A percentile compares a stretch with the other conserved stretches of the same genome.
Evolutionary conservation across 2,329 filamentous ascomycete species (phyloP).

Genomic region (Penicillium polonicum): DNA sequence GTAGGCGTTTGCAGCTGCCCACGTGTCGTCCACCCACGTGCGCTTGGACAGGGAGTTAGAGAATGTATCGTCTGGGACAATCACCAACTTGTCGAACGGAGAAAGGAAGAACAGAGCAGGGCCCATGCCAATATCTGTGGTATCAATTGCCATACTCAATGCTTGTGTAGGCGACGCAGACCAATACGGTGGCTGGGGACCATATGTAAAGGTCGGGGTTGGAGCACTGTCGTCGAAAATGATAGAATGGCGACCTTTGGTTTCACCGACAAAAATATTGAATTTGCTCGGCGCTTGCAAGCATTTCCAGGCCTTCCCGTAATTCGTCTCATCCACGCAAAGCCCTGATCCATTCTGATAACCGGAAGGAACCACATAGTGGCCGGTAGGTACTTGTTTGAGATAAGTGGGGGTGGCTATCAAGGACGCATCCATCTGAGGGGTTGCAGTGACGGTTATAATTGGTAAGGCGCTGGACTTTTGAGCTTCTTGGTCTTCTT

Average conservation of each 20-base stretch:
- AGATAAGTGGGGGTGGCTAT: slow-evolving; percentile 46
- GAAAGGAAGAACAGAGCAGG: slow-evolving; percentile 64
- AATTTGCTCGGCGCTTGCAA: slow-evolving; percentile 34
- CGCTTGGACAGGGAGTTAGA: slow-evolving; percentile 32
- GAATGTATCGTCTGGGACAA: slow-evolving; percentile 46
- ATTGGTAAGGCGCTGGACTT: slow-evolving; percentile 28
- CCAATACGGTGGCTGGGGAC: slow-evolving; percentile 56
- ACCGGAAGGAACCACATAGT: slow-evolving; percentile 49
- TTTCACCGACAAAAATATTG: slow-evolving; percentile 31
- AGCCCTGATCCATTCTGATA: slow-evolving; percentile 50
- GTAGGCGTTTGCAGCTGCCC: slow-evolving; percentile 17
- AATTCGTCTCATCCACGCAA: slow-evolving; percentile 49
- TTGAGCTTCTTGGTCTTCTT: slow-evolving; percentile 18
- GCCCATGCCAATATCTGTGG: slow-evolving; percentile 55
- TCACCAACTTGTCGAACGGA: slow-evolving; percentile 63
- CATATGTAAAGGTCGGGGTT: slow-evolving; percentile 53
- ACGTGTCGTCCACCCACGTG: slow-evolving; percentile 25
- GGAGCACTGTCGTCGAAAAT: slow-evolving; percentile 41
- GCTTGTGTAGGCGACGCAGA: slow-evolving; percentile 46
- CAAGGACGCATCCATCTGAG: slow-evolving; percentile 51
- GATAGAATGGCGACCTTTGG: slow-evolving; percentile 31
- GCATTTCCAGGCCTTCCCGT: slow-evolving; percentile 54
- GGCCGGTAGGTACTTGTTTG: slow-evolving; percentile 51
- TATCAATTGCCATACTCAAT: slow-evolving; percentile 58
- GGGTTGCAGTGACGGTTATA: slow-evolving; percentile 50